phyloP scores from a whole-genome alignment of 371 early-diverging fungal genomes.

The Mortierella sp. region DNA sequence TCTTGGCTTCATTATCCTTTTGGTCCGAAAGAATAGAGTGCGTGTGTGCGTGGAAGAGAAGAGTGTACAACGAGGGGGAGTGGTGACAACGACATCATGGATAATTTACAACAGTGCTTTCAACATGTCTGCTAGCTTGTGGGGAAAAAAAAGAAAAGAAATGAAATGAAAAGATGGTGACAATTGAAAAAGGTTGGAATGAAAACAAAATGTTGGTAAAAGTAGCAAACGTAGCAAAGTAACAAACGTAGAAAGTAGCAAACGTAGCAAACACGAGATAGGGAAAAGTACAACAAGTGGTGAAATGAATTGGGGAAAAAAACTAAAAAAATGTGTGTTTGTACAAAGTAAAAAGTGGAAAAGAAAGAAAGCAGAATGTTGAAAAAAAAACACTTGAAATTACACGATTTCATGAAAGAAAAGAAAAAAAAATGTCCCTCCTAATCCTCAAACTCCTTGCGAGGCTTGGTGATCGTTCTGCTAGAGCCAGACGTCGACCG shows the following conservation, averaged over 20 bases:
- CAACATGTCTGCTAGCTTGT: background rate
- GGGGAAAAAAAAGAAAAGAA: background rate
- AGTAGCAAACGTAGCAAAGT: background rate
- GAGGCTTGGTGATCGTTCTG: slow-evolving; percentile 30
- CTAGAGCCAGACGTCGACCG: slow-evolving; percentile 38
- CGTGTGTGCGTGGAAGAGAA: background rate
- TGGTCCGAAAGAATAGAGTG: background rate
- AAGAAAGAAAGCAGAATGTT: background rate
- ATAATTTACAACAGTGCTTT: slow-evolving; percentile 6
- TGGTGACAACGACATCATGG: background rate
- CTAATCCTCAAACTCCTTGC: slow-evolving; percentile 40
- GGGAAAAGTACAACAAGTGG: background rate
- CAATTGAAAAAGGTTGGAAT: background rate
- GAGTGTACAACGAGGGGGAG: background rate
- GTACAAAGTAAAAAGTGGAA: background rate
- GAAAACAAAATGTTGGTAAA: background rate
- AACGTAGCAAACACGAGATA: background rate
- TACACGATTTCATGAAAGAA: background rate
- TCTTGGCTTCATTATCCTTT: background rate
- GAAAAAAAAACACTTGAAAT: slow-evolving; percentile 6
- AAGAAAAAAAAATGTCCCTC: background rate
- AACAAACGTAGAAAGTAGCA: background rate
- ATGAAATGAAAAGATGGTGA: background rate
- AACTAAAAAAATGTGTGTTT: background rate
- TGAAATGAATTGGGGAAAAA: slow-evolving; percentile 4